phyloP scores from a whole-genome alignment of 129 eudicot species.

The Rutidosis leptorrhynchoides region DNA sequence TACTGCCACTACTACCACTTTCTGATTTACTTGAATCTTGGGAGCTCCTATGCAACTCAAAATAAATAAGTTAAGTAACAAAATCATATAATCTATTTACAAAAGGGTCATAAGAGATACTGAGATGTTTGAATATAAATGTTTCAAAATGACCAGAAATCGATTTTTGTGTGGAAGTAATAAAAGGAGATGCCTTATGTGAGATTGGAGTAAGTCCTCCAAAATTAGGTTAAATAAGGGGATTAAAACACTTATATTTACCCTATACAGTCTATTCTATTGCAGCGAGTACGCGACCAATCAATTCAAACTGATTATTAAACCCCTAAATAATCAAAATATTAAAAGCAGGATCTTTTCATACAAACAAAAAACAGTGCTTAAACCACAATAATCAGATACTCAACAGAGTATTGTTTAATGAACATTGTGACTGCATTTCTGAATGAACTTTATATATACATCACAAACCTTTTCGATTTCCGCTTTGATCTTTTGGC shows the following conservation, averaged over 20 bases:
- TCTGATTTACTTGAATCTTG: slow-evolving; percentile 16
- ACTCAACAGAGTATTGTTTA: not conserved
- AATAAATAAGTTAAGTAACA: not conserved
- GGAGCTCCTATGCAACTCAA: slow-evolving; percentile 35
- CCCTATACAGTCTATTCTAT: not conserved
- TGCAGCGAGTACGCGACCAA: not conserved
- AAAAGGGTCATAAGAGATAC: not conserved
- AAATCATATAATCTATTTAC: not conserved
- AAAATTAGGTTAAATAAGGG: not conserved
- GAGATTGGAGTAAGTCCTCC: not conserved
- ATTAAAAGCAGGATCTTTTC: not conserved
- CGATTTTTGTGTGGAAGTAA: not conserved
- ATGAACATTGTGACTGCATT: not conserved
- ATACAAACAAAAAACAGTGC: not conserved
- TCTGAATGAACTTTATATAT: not conserved
- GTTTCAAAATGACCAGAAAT: not conserved
- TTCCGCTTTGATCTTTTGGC: slow-evolving; percentile 45
- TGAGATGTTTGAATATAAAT: not conserved
- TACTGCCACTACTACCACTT: slow-evolving; percentile 46
- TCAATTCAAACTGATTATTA: not conserved
- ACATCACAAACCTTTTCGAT: slow-evolving; percentile 42
- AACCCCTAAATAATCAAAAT: not conserved
- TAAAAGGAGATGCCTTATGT: not conserved
- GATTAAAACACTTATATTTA: not conserved
- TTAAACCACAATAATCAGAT: not conserved